phyloP scores from a whole-genome alignment of 2,329 filamentous ascomycete genomes.

The Botrytis elliptica region DNA sequence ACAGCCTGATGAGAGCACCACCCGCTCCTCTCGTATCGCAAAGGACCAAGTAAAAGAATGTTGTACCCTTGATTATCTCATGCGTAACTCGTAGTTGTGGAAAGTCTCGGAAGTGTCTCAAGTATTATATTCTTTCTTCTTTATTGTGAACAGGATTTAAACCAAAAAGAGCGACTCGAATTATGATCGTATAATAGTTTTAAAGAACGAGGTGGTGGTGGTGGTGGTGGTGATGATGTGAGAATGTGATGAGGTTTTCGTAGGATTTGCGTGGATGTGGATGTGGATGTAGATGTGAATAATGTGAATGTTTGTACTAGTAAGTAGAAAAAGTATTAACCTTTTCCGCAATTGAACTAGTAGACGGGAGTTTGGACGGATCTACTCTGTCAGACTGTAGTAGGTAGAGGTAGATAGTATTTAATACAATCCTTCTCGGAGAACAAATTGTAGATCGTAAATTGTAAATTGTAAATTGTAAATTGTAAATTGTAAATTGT shows the following conservation, averaged over 20 bases:
- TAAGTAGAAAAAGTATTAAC: neutral
- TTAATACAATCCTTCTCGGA: neutral
- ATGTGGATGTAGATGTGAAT: neutral
- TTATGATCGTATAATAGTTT: neutral
- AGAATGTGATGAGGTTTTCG: neutral
- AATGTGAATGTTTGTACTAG: neutral
- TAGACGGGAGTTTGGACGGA: neutral
- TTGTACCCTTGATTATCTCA: neutral
- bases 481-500: neutral
- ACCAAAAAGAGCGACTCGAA: neutral
- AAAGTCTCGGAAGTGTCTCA: neutral
- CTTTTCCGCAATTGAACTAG: neutral
- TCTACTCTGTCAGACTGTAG: neutral
- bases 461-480: neutral
- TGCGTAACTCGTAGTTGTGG: neutral
- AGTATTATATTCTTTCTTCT: neutral
- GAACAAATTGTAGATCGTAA: neutral
- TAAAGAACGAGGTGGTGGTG: neutral
- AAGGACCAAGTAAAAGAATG: neutral
- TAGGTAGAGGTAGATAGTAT: neutral
- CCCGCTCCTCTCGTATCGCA: neutral
- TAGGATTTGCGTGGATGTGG: neutral
- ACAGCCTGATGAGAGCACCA: constrained; percentile 3
- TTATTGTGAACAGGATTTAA: neutral
- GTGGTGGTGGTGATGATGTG: no score